Conservation (phyloP, 768 basidiomycete genomes). For the Cyclocybe aegerita region DNA sequence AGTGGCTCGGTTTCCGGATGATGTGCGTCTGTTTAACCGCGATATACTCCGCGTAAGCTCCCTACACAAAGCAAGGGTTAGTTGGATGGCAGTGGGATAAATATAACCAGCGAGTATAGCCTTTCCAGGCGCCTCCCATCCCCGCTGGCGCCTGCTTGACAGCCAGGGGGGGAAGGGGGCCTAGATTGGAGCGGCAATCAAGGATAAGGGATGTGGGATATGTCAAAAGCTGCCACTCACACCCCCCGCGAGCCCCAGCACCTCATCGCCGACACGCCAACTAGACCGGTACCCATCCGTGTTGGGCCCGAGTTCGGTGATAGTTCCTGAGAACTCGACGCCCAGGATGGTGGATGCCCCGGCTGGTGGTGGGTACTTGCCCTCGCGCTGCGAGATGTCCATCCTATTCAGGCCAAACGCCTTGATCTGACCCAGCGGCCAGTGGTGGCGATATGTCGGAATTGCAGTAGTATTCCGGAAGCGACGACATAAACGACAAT, state of each 20-base stretch:
- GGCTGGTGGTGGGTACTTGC: constrained; percentile 76
- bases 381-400: constrained; percentile 76
- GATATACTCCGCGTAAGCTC: constrained; percentile 90
- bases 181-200: constrained; percentile 4
- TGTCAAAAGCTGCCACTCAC: constrained; percentile 42
- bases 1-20: constrained; percentile 67
- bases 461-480: not conserved
- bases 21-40: constrained; percentile 64
- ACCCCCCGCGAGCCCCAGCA: constrained; percentile 77
- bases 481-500: not conserved
- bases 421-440: constrained; percentile 48
- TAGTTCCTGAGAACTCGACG: constrained; percentile 80
- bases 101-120: not conserved
- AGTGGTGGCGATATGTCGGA: not conserved
- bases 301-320: constrained; percentile 52
- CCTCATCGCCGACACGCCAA: constrained; percentile 69
- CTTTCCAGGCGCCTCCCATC: not conserved
- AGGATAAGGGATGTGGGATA: not conserved
- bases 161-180: too few species aligned
- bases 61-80: constrained; percentile 40
- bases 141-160: too few species aligned
- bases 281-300: constrained; percentile 34
- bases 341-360: constrained; percentile 76
- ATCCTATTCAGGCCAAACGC: constrained; percentile 89
- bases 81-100: too few species aligned